These are phyloP conservation scores for Pholiota microspora DNA, from an alignment of 768 basidiomycete genomes.

Conservation along the genomic window DNA sequence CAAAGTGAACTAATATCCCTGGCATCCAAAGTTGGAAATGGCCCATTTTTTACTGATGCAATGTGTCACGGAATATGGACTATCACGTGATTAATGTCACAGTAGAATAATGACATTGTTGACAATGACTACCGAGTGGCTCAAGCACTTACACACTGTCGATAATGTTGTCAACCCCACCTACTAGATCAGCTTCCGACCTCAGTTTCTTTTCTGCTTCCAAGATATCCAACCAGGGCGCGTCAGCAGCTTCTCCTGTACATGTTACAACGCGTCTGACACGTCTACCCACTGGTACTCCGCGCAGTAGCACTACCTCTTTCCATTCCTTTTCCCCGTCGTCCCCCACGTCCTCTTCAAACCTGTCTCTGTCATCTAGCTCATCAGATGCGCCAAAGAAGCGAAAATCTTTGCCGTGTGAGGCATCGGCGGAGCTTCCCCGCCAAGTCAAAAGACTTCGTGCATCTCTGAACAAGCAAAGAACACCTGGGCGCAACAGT, in stretches of 20 bases:
- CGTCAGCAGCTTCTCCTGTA: conserved; percentile 27
- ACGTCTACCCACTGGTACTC: conserved; percentile 17
- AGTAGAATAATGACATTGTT: no score
- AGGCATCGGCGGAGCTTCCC: conserved; percentile 25
- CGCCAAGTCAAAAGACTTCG: conserved; percentile 41
- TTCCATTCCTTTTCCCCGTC: conserved; percentile 17
- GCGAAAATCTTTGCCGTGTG: conserved; percentile 30
- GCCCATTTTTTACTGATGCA: no score
- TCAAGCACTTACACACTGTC: no score
- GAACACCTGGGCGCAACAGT: conserved; percentile 31
- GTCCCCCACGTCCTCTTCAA: conserved; percentile 19
- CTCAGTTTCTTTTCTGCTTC: conserved; percentile 31
- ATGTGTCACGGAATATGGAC: no score
- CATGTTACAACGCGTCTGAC: conserved; percentile 32
- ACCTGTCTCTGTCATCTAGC: conserved; percentile 19
- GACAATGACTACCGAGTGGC: no score
- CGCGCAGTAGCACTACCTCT: conserved; percentile 8
- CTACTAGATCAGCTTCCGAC: conserved; percentile 18
- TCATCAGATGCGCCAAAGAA: conserved; percentile 21
- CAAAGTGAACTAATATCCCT: no score
- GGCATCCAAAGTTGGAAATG: no score
- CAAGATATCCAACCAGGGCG: conserved; percentile 25
- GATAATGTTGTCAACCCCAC: conserved; percentile 22
- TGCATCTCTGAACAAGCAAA: conserved; percentile 22
- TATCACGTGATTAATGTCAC: no score